These are phyloP conservation scores for Termitomyces titanicus DNA, from an alignment of 768 basidiomycete species.

Conservation along the genomic window DNA sequence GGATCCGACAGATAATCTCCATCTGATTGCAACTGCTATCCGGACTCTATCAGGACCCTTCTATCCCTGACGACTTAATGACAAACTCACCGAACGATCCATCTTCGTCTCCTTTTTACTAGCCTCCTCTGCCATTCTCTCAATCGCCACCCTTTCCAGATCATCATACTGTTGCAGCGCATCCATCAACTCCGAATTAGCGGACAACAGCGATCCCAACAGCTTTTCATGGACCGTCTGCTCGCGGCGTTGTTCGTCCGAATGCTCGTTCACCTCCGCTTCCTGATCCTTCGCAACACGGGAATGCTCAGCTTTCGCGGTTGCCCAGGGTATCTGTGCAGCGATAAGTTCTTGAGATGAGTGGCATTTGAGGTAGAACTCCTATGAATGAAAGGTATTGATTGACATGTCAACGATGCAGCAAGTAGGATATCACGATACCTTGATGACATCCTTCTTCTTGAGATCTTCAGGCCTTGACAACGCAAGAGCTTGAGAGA, in stretches of 20 bases:
- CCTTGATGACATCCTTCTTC: slow-evolving; percentile 64
- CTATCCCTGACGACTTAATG: not conserved
- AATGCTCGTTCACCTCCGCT: slow-evolving; percentile 15
- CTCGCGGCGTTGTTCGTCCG: slow-evolving; percentile 32
- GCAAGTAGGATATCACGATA: slow-evolving; percentile 7
- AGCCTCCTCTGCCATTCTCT: slow-evolving; percentile 62
- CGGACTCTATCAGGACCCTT: not conserved
- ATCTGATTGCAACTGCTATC: slow-evolving; percentile 32
- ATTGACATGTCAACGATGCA: not conserved
- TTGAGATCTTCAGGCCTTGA: slow-evolving; percentile 67
- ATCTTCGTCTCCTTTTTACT: slow-evolving; percentile 68
- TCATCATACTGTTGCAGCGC: slow-evolving; percentile 78
- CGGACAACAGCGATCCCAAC: slow-evolving; percentile 65
- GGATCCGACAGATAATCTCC: slow-evolving; percentile 28
- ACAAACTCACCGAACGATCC: slow-evolving; percentile 57
- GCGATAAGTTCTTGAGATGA: slow-evolving; percentile 81
- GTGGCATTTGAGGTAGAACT: slow-evolving; percentile 77
- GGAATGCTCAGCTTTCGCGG: slow-evolving; percentile 74
- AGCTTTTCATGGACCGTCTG: slow-evolving; percentile 73
- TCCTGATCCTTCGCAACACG: slow-evolving; percentile 32
- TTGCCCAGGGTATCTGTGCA: slow-evolving; percentile 90
- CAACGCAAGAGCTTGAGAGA: slow-evolving; percentile 66
- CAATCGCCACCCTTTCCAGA: slow-evolving; percentile 60
- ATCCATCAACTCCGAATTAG: slow-evolving; percentile 68
- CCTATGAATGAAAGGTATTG: slow-evolving; percentile 42